Conservation (phyloP, 305 asterid genomes). For the Solanum hybrid region DNA sequence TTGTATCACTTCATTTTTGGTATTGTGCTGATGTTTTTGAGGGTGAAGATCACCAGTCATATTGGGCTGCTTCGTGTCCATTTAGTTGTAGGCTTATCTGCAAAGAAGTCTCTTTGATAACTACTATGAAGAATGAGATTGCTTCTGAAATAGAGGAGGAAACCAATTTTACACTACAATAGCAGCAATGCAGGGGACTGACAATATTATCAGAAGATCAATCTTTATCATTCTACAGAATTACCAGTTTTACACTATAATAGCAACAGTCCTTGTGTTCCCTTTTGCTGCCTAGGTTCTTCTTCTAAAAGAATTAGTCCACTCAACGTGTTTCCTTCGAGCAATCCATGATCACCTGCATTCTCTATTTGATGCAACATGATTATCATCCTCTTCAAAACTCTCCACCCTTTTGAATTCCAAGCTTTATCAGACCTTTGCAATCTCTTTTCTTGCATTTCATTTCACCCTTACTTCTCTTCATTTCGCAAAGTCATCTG, state of each 20-base stretch:
- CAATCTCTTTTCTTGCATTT: constrained; percentile 31
- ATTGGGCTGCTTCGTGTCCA: not conserved
- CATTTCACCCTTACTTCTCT: constrained; percentile 56
- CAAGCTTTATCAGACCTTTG: constrained; percentile 55
- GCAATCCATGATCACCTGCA: constrained; percentile 28
- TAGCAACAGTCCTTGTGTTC: constrained; percentile 43
- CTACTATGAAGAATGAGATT: not conserved
- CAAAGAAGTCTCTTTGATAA: not conserved
- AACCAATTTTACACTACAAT: not conserved
- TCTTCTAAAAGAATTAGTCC: constrained; percentile 32
- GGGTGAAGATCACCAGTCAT: too few relatives aligned
- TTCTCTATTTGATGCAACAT: constrained; percentile 45
- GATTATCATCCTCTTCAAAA: constrained; percentile 46
- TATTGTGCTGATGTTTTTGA: too few relatives aligned
- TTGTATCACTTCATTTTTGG: too few relatives aligned
- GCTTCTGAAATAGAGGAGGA: not conserved
- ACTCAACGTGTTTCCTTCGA: constrained; percentile 27
- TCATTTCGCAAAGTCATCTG: constrained; percentile 45
- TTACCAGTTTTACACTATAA: constrained; percentile 39
- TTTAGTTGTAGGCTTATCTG: constrained; percentile 43
- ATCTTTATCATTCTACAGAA: constrained; percentile 48
- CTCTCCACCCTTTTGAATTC: constrained; percentile 39
- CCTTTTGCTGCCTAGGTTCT: constrained; percentile 53
- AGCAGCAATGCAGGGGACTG: constrained; percentile 25
- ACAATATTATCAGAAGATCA: constrained; percentile 49